phyloP scores from a whole-genome alignment of 1,284 basidiomycete species.

The Cutaneotrichosporon sp. region DNA sequence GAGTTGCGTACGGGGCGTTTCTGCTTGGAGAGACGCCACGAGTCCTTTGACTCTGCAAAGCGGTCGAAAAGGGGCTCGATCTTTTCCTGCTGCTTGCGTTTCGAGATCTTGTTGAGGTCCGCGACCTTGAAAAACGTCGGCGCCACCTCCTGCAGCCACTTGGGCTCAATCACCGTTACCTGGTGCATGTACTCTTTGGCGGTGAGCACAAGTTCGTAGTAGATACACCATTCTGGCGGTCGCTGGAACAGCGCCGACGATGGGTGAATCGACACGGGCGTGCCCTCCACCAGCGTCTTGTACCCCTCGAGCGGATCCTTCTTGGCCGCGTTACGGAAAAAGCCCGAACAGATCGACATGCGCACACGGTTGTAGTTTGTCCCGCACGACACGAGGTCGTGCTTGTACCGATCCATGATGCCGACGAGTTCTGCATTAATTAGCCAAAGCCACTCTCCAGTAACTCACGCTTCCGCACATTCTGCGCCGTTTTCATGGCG shows the following conservation, averaged over 20 bases:
- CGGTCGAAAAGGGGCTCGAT: conserved; percentile 67
- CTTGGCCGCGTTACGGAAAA: conserved; percentile 93
- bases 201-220: conserved; percentile 68
- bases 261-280: conserved; percentile 96
- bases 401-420: conserved; percentile 99
- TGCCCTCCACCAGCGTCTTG: conserved; percentile 95
- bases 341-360: conserved; percentile 93
- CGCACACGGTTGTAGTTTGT: conserved; percentile 89
- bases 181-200: conserved; percentile 93
- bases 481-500: conserved; percentile 94
- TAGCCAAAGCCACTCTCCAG: conserved; percentile 6
- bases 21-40: conserved; percentile 48
- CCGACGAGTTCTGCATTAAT: conserved; percentile 64
- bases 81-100: conserved; percentile 95
- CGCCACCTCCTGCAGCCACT: conserved; percentile 97
- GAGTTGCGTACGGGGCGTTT: conserved; percentile 42
- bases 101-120: conserved; percentile 91
- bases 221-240: conserved; percentile 72
- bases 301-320: conserved; percentile 71
- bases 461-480: conserved; percentile 73
- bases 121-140: conserved; percentile 94
- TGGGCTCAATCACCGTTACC: conserved; percentile 89
- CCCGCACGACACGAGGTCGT: conserved; percentile 73
- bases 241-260: conserved; percentile 96
- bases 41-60: conserved; percentile 49